Conservation (phyloP, 805 yeast genomes). For the Candida alai region DNA sequence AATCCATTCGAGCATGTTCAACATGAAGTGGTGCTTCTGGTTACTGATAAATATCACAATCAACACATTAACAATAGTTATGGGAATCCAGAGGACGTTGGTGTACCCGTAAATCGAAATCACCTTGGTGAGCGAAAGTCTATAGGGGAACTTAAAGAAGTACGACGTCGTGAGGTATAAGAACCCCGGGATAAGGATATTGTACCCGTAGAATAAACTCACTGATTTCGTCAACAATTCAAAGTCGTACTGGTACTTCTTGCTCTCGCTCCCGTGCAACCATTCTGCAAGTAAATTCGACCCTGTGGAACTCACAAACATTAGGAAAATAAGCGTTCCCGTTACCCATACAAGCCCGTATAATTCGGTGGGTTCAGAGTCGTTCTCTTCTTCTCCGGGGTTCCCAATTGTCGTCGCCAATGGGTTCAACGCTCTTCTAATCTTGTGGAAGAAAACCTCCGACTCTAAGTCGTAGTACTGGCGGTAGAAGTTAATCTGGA, state of each 20-base stretch:
- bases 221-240: conserved; percentile 65
- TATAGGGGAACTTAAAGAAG: conserved; percentile 47
- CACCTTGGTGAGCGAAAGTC: conserved; percentile 52
- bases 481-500: conserved; percentile 57
- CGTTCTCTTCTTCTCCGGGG: conserved; percentile 7
- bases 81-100: conserved; percentile 81
- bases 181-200: conserved; percentile 56
- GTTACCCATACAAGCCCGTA: conserved; percentile 93
- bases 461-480: conserved; percentile 70
- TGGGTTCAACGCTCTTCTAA: conserved; percentile 58
- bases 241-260: conserved; percentile 56
- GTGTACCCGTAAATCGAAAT: conserved; percentile 84
- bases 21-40: conserved; percentile 28
- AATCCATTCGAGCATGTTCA: conserved; percentile 59
- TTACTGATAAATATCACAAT: conserved; percentile 48
- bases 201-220: conserved; percentile 71
- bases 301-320: conserved; percentile 73
- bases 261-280: conserved; percentile 39
- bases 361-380: conserved; percentile 36
- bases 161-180: conserved; percentile 53
- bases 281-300: conserved; percentile 60
- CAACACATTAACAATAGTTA: conserved; percentile 57
- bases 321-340: conserved; percentile 68
- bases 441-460: conserved; percentile 52
- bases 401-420: conserved; percentile 17